Evolutionary conservation across 2,329 filamentous ascomycete species (phyloP).

Genomic region (Rhinocladiella mackenziei): DNA sequence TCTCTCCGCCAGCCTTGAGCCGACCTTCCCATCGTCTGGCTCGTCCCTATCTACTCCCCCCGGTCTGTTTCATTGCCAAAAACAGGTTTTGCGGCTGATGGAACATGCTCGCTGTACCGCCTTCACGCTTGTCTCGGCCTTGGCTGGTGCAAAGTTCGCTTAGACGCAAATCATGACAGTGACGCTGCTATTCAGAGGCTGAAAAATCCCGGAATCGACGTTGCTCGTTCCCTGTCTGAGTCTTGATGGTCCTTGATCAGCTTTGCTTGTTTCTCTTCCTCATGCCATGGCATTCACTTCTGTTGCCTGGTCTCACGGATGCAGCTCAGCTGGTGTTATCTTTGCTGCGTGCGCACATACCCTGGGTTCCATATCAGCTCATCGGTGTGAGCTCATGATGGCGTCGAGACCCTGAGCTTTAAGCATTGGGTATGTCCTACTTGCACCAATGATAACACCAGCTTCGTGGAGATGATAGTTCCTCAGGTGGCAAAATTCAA

Average conservation of each 20-base stretch:
- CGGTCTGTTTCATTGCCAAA: not conserved
- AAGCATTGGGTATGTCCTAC: not conserved
- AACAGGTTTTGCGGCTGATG: conserved; percentile 18
- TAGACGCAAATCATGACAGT: conserved; percentile 12
- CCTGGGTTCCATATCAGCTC: not conserved
- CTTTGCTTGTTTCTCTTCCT: conserved; percentile 4
- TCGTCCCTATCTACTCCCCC: not conserved
- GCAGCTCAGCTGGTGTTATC: conserved; percentile 3
- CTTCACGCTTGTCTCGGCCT: conserved; percentile 16
- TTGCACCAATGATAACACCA: conserved; percentile 3
- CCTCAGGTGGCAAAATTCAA: conserved; percentile 16
- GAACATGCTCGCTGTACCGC: conserved; percentile 11
- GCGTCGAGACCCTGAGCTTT: conserved; percentile 12
- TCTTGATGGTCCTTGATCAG: conserved; percentile 10
- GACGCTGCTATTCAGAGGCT: not conserved
- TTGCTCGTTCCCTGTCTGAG: conserved; percentile 4
- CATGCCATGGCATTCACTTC: conserved; percentile 2
- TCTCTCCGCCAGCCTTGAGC: conserved; percentile 8
- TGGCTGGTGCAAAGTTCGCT: conserved; percentile 4
- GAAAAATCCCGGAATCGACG: not conserved
- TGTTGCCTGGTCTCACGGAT: conserved; percentile 2
- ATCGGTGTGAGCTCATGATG: conserved; percentile 6
- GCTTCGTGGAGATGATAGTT: conserved; percentile 9
- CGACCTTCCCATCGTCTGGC: conserved; percentile 3
- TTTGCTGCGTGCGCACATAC: conserved; percentile 2